These are phyloP conservation scores for Petasospora fabianii DNA, from an alignment of 1,139 yeast genomes.

Conservation along the genomic window DNA sequence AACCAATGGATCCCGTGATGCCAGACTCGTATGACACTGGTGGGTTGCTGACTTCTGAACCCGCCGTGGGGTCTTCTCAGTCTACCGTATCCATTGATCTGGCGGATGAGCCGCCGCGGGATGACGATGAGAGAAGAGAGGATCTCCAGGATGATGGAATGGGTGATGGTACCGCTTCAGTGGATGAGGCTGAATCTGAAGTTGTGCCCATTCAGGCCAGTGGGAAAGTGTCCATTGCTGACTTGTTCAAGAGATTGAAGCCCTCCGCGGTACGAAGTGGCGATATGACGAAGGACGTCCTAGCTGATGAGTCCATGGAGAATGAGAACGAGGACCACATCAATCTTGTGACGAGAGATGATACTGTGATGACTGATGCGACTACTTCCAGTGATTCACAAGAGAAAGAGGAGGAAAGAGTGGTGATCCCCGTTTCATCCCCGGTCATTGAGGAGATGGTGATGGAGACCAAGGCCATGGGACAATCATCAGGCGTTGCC, in stretches of 20 bases:
- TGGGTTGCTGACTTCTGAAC: slow-evolving; percentile 1
- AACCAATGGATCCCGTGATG: too few relatives aligned
- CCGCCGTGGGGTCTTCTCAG: slow-evolving; percentile 1
- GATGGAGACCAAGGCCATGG: too few relatives aligned
- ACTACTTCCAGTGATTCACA: too few relatives aligned
- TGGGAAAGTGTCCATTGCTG: slow-evolving; percentile 10
- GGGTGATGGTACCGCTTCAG: too few relatives aligned
- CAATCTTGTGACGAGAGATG: not conserved
- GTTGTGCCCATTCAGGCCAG: slow-evolving; percentile 1
- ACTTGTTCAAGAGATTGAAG: slow-evolving; percentile 10
- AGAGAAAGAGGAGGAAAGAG: too few relatives aligned
- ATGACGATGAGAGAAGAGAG: not conserved
- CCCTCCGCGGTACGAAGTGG: slow-evolving; percentile 1
- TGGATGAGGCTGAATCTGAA: not conserved
- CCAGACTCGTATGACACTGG: slow-evolving; percentile 3
- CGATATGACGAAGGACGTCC: not conserved
- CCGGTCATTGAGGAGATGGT: too few relatives aligned
- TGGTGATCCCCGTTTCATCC: too few relatives aligned
- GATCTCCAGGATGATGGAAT: not conserved
- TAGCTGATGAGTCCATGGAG: not conserved
- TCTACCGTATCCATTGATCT: slow-evolving; percentile 5
- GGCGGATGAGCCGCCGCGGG: too few relatives aligned
- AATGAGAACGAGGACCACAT: not conserved
- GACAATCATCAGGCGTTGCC: too few relatives aligned
- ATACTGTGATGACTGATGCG: too few relatives aligned